Evolutionary conservation across 331 rosid genomes (phyloP).

Genomic region (Rhamnella rubrinervis): DNA sequence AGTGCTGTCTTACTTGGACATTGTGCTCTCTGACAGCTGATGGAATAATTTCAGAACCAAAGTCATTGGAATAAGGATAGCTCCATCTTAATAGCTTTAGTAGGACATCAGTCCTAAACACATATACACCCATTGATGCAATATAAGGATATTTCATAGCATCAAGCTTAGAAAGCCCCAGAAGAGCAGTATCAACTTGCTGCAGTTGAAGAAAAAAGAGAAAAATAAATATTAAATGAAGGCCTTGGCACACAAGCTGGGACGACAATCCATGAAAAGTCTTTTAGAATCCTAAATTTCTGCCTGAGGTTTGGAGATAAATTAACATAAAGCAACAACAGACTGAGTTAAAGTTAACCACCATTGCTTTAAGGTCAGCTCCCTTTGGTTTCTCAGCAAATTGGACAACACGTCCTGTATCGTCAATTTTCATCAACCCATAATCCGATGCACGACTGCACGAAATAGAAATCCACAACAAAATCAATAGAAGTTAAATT

Average conservation of each 20-base stretch:
- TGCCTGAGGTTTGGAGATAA: neutral
- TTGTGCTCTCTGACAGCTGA: slow-evolving; percentile 75
- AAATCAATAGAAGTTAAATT: neutral
- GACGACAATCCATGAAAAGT: slow-evolving; percentile 10
- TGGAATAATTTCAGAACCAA: slow-evolving; percentile 92
- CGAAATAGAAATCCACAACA: slow-evolving; percentile 4
- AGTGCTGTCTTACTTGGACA: slow-evolving; percentile 68
- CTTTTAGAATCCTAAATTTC: neutral
- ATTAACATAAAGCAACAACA: slow-evolving; percentile 7
- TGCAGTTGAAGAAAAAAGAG: slow-evolving; percentile 29
- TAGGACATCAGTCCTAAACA: slow-evolving; percentile 71
- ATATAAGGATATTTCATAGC: slow-evolving; percentile 63
- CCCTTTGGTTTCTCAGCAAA: slow-evolving; percentile 95
- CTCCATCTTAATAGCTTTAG: slow-evolving; percentile 62
- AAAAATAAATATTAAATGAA: slow-evolving; percentile 7
- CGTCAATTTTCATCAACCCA: slow-evolving; percentile 83
- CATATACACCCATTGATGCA: slow-evolving; percentile 95
- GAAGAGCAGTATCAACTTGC: slow-evolving; percentile 78
- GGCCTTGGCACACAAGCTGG: slow-evolving; percentile 1
- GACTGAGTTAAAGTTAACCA: slow-evolving; percentile 23
- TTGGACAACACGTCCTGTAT: slow-evolving; percentile 60
- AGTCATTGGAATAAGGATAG: slow-evolving; percentile 73
- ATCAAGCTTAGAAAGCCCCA: slow-evolving; percentile 74
- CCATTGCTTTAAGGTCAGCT: slow-evolving; percentile 83
- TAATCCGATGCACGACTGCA: slow-evolving; percentile 92